phyloP scores from a whole-genome alignment of 2,329 filamentous ascomycete genomes.

The Ophiocordyceps australis region DNA sequence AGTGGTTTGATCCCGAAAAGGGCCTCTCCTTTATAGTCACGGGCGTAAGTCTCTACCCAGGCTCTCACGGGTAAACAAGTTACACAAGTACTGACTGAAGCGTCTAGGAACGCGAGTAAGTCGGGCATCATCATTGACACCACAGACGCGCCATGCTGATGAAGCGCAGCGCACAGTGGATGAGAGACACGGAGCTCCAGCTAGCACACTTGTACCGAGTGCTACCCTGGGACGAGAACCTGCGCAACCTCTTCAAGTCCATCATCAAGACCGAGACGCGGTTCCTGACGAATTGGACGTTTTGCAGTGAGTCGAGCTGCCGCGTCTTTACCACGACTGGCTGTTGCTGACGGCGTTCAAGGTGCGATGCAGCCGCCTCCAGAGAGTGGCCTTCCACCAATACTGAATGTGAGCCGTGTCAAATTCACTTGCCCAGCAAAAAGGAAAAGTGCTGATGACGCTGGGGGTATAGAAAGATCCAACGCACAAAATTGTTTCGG shows the following conservation, averaged over 20 bases:
- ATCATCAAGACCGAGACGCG: slow-evolving; percentile 55
- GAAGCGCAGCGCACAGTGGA: slow-evolving; percentile 33
- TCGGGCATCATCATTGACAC: too few species aligned
- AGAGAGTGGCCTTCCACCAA: slow-evolving; percentile 35
- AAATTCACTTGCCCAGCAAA: too few species aligned
- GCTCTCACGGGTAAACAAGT: too few species aligned
- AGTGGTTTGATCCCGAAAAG: slow-evolving; percentile 50
- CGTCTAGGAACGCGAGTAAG: too few species aligned
- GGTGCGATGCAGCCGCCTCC: slow-evolving; percentile 79
- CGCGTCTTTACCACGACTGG: neutral
- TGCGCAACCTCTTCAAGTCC: slow-evolving; percentile 50
- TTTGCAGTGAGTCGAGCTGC: slow-evolving; percentile 31
- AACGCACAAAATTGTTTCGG: too few species aligned
- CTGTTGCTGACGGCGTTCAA: neutral
- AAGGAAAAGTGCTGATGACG: too few species aligned
- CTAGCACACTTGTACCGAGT: slow-evolving; percentile 50
- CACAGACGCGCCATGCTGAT: too few species aligned
- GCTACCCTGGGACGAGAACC: slow-evolving; percentile 33
- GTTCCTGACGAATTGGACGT: slow-evolving; percentile 51
- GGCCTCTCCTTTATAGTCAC: slow-evolving; percentile 65
- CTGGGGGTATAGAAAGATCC: too few species aligned
- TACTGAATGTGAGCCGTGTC: slow-evolving; percentile 8
- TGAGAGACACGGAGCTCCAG: slow-evolving; percentile 67
- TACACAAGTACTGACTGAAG: neutral
- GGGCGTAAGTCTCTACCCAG: slow-evolving; percentile 62